Evolutionary conservation across 192 early-diverging fungal genomes (phyloP).

Genomic region (Phycomyces blakesleeanus): DNA sequence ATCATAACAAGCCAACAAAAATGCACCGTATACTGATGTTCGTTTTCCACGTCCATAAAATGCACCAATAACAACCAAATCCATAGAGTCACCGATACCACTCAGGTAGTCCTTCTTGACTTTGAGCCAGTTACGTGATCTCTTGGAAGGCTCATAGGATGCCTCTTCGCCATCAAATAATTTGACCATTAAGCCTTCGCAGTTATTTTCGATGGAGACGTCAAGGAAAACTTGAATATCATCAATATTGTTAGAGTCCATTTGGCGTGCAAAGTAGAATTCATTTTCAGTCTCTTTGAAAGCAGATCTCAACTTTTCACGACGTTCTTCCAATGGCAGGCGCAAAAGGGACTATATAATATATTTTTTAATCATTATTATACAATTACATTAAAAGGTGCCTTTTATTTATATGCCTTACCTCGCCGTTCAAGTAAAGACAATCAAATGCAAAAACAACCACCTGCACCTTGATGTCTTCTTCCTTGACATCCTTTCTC

Average conservation of each 20-base stretch:
- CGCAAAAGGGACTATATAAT: slow-evolving; percentile 65
- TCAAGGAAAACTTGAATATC: slow-evolving; percentile 95
- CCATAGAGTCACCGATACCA: slow-evolving; percentile 93
- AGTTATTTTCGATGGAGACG: slow-evolving; percentile 76
- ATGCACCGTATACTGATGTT: slow-evolving; percentile 93
- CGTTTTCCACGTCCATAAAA: slow-evolving; percentile 93
- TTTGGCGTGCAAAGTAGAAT: slow-evolving; percentile 84
- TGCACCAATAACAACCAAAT: slow-evolving; percentile 95
- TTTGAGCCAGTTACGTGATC: slow-evolving; percentile 98
- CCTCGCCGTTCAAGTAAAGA: slow-evolving; percentile 90
- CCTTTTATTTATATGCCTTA: slow-evolving; percentile 30
- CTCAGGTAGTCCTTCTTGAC: slow-evolving; percentile 96
- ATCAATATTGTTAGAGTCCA: slow-evolving; percentile 80
- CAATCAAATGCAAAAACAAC: slow-evolving; percentile 98
- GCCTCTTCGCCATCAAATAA: slow-evolving; percentile 80
- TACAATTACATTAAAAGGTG: too few relatives aligned
- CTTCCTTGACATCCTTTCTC: slow-evolving; percentile 88
- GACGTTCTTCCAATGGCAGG: slow-evolving; percentile 70
- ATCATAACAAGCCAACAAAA: slow-evolving; percentile 95
- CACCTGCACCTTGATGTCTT: slow-evolving; percentile 91
- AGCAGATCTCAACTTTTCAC: slow-evolving; percentile 61
- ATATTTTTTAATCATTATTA: too few relatives aligned
- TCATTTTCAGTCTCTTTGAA: slow-evolving; percentile 82
- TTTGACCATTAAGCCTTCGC: slow-evolving; percentile 98
- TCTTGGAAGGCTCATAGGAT: slow-evolving; percentile 92